These are phyloP conservation scores for Pyrenochaeta sp. DNA, from an alignment of 2,329 filamentous ascomycete species.

Conservation along the genomic window DNA sequence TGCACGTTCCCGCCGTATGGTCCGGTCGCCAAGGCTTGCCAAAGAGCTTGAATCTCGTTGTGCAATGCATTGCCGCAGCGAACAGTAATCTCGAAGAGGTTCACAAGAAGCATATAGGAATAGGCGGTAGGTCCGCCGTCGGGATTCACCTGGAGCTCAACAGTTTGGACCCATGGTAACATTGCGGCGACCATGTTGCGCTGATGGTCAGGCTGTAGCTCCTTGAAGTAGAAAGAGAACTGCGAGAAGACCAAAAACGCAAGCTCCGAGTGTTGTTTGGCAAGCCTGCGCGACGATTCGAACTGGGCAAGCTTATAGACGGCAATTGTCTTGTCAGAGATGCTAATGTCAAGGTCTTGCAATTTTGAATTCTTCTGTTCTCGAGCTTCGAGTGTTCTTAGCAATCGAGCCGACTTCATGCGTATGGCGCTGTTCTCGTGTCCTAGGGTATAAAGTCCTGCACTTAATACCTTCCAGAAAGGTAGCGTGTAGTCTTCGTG, in stretches of 20 bases:
- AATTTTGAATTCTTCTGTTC: constrained; percentile 88
- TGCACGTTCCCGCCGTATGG: constrained; percentile 94
- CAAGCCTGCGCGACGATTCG: constrained; percentile 89
- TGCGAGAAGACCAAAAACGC: constrained; percentile 97
- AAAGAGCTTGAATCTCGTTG: constrained; percentile 96
- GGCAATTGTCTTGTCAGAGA: constrained; percentile 97
- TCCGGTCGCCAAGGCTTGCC: constrained; percentile 94
- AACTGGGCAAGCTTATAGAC: constrained; percentile 98
- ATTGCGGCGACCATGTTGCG: constrained; percentile 94
- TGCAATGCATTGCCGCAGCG: constrained; percentile 87
- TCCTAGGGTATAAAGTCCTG: constrained; percentile 90
- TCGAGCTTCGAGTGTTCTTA: constrained; percentile 82
- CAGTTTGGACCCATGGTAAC: constrained; percentile 93
- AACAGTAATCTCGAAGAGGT: constrained; percentile 95
- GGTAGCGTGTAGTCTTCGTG: constrained; percentile 82
- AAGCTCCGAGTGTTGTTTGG: constrained; percentile 85
- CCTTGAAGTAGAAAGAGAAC: constrained; percentile 92
- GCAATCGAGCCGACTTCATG: constrained; percentile 82
- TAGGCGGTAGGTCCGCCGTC: constrained; percentile 89
- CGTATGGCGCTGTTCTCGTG: constrained; percentile 90
- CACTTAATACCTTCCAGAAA: constrained; percentile 89
- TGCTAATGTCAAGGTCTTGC: constrained; percentile 97
- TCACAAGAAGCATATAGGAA: constrained; percentile 94
- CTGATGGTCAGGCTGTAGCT: constrained; percentile 81
- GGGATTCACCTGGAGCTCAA: constrained; percentile 90